Evolutionary conservation across 208 protist species (phyloP), one percentile per base, ranked within the genome.

Genomic region (Strigomonas culicis): DNA sequence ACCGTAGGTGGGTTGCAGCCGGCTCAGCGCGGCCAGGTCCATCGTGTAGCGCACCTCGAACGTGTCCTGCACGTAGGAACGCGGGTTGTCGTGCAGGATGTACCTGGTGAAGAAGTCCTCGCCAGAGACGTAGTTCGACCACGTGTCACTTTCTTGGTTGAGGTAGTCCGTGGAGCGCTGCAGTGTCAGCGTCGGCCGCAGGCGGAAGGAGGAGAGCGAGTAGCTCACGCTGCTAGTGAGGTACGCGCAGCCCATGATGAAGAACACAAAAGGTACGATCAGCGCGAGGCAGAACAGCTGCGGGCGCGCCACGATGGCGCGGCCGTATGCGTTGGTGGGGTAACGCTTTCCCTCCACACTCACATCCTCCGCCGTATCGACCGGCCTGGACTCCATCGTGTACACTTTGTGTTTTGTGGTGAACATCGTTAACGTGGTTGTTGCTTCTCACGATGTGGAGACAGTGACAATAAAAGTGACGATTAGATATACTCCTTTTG

Each of bases 261-360:
- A 69, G 62, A 80, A 78, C 17, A 60, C 66, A 39, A 86, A 32
- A 0, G 71, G 79, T 31, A 78, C 31, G 3, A 74, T 0, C 4
- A 84, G 8, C 10, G 68, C 74, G 4, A 75, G 15, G 11, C 80
- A 69, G 53, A 70, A 50, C 2, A 66, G 3, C 3, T 36, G 56
- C 21, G 80, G 73, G 67, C 55, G 41, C 4, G 66, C 59, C 1
- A 57, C 44, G n/a, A 74, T 66, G 34, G 70, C 27, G 21, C 57
- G 32, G 19, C 70, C 73, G 24, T 74, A 39, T n/a, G n/a, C 19
- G 50, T 68, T 63, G 19, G 70, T 73, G 2, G 80, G 73, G 68
- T 81, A 86, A 19, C 59, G 63, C 74, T 83, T 82, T 0, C 77
- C 73, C 41, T 76, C 76, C 47, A 86, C 73, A 17, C 63, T 61